Percentiles rank a stretch among this genome's conserved stretches.
phyloP scores from a whole-genome alignment of 169 alveolate species.

The Sarcocystis neurona region DNA sequence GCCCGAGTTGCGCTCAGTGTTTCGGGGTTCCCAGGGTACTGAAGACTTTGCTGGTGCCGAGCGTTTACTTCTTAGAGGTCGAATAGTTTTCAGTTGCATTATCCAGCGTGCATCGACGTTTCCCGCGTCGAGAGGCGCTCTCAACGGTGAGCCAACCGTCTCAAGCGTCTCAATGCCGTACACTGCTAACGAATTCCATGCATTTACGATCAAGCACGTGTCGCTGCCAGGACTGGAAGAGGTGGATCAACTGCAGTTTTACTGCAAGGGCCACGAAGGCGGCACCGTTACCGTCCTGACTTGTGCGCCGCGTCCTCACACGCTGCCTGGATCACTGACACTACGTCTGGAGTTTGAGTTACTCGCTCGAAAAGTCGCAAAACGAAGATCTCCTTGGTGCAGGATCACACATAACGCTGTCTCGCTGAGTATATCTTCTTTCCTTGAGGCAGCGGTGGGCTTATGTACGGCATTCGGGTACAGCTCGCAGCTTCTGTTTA shows the following conservation, averaged over 20 bases:
- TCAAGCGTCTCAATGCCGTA: too few species aligned
- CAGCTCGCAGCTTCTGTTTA: slow-evolving; percentile 21
- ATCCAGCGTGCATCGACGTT: too few species aligned
- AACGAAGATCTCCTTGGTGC: background rate
- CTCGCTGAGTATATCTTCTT: background rate
- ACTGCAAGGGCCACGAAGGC: background rate
- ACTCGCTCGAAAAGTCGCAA: background rate
- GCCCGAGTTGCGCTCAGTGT: too few species aligned
- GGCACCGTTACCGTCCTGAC: background rate
- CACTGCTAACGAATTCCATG: too few species aligned
- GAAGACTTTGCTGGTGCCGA: too few species aligned
- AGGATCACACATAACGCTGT: background rate
- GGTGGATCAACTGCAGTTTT: background rate
- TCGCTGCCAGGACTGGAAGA: background rate
- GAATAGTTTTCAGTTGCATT: too few species aligned
- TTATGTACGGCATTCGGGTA: slow-evolving; percentile 31
- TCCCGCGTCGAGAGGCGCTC: too few species aligned
- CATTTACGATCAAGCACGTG: background rate
- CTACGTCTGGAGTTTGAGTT: background rate
- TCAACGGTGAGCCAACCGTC: too few species aligned
- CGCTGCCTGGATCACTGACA: slow-evolving; percentile 14
- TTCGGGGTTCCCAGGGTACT: too few species aligned
- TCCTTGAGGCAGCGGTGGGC: slow-evolving; percentile 20
- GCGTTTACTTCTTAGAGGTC: too few species aligned
- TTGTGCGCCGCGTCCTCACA: background rate